Base-by-base conservation (phyloP, 2,329 filamentous ascomycete species). In the Ophiostoma piceae region DNA sequence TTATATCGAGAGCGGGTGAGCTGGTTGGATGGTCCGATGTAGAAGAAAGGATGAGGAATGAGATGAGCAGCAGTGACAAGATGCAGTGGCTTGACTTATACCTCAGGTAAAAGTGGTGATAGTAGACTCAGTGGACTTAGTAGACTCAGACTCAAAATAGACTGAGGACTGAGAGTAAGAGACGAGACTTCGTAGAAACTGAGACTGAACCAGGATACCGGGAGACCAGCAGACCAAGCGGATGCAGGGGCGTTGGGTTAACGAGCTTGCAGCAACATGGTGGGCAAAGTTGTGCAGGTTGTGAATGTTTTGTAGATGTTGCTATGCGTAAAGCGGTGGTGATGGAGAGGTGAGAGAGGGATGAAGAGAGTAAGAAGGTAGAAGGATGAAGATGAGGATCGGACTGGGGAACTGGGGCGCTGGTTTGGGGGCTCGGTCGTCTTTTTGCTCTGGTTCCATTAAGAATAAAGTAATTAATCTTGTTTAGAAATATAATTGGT, bases 261-360 rank as follows among this genome's bases (percentile, higher is more conserved):
- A 65, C 32, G 62, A 65, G 62, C 62, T 65, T 65, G 32, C n/a
- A 65, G 62, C 62, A 65, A 19, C 62, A 65, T 65, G 62, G 26
- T 65, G 62, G 60, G 62, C 62, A 19, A 22, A 12, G 39, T 32
- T 64, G 5, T 35, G 26, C 35, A 8, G 32, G 7, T 32, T 32
- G 32, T 29, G n/a, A 6, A 64, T 35, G 3, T 35, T 35, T 35
- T 35, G 35, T 35, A 35, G 35, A 35, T 35, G 35, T 35, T 35
- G 35, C 35, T 1, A 8, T 35, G 35, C 35, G 35, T 6, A 26
- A 26, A 16, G 57, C 32, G 57, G 35, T 39, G 35, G 11, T 32
- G 57, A 19, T 29, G 22, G 12, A 29, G 57, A 19, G 26, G 51
- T 26, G 22, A 57, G 9, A 37, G 35, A 22, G 12, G 39, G 62